A percentile compares a stretch with the other conserved stretches of the same genome.
Conservation (phyloP, 1,284 basidiomycete genomes). For the Malassezia globosa region DNA sequence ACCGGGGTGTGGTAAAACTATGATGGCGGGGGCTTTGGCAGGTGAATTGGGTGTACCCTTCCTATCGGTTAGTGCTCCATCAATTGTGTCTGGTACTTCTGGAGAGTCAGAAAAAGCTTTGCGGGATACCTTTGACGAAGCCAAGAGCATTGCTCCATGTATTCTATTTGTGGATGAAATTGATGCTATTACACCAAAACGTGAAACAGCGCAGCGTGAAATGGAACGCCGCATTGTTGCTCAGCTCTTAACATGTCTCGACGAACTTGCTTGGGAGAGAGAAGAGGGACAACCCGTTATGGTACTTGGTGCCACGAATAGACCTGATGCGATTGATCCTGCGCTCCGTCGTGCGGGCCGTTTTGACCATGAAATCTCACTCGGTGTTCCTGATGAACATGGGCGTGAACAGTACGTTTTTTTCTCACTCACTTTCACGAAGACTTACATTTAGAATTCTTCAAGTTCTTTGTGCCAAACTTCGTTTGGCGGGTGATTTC, state of each 20-base stretch:
- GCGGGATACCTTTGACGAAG: slow-evolving; percentile 75
- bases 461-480: slow-evolving; percentile 33
- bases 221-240: slow-evolving; percentile 97
- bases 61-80: slow-evolving; percentile 82
- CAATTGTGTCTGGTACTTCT: slow-evolving; percentile 91
- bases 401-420: slow-evolving; percentile 64
- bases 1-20: slow-evolving; percentile 82
- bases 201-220: slow-evolving; percentile 79
- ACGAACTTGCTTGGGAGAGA: slow-evolving; percentile 85
- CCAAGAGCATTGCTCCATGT: slow-evolving; percentile 36
- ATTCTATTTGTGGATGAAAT: slow-evolving; percentile 64
- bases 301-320: slow-evolving; percentile 89
- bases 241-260: slow-evolving; percentile 93
- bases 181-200: slow-evolving; percentile 91
- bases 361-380: slow-evolving; percentile 93
- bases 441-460: too few species aligned
- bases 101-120: slow-evolving; percentile 94
- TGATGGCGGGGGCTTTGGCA: slow-evolving; percentile 58
- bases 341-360: slow-evolving; percentile 82
- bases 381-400: slow-evolving; percentile 85
- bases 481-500: slow-evolving; percentile 59
- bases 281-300: slow-evolving; percentile 58
- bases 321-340: slow-evolving; percentile 85
- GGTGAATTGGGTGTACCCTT: slow-evolving; percentile 71
- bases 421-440: slow-evolving; percentile 10